Evolutionary conservation across 1,284 basidiomycete genomes (phyloP).

Genomic region (Ustilago shanxiensis): DNA sequence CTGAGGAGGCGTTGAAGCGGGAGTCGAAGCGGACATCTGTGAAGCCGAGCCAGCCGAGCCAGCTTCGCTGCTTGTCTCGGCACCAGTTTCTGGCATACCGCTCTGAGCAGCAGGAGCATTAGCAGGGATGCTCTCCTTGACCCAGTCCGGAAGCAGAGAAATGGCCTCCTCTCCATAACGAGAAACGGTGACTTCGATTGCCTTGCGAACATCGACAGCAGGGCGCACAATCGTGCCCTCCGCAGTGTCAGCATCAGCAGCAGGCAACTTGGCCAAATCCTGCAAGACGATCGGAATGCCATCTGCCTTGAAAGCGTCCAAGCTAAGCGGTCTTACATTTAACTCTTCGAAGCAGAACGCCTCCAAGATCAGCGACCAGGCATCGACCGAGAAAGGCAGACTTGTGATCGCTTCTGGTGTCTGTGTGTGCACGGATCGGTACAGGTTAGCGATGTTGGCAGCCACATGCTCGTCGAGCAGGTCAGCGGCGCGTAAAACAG

Average conservation of each 20-base stretch:
- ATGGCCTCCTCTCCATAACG: conserved; percentile 45
- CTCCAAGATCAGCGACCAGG: conserved; percentile 43
- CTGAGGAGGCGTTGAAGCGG: conserved; percentile 30
- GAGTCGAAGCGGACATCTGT: conserved; percentile 20
- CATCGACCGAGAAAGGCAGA: conserved; percentile 34
- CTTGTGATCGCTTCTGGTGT: conserved; percentile 20
- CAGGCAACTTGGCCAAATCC: conserved; percentile 35
- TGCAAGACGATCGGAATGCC: conserved; percentile 40
- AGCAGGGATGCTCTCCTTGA: conserved; percentile 6
- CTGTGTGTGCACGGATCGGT: conserved; percentile 32
- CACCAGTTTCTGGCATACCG: conserved; percentile 4
- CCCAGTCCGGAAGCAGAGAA: conserved; percentile 34
- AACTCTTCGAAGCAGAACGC: conserved; percentile 53
- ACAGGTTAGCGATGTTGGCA: conserved; percentile 31
- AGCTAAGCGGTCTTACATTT: conserved; percentile 37
- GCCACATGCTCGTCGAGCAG: conserved; percentile 48
- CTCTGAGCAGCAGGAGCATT: not conserved
- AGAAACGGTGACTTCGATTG: conserved; percentile 21
- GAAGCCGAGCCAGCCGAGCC: conserved; percentile 27
- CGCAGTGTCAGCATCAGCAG: conserved; percentile 3
- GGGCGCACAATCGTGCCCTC: conserved; percentile 12
- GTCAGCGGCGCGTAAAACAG: conserved; percentile 33
- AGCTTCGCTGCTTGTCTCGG: conserved; percentile 19
- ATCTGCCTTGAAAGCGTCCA: conserved; percentile 43
- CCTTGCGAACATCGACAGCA: conserved; percentile 15